Base-by-base conservation (phyloP, 768 basidiomycete genomes). In the Russula abietina region DNA sequence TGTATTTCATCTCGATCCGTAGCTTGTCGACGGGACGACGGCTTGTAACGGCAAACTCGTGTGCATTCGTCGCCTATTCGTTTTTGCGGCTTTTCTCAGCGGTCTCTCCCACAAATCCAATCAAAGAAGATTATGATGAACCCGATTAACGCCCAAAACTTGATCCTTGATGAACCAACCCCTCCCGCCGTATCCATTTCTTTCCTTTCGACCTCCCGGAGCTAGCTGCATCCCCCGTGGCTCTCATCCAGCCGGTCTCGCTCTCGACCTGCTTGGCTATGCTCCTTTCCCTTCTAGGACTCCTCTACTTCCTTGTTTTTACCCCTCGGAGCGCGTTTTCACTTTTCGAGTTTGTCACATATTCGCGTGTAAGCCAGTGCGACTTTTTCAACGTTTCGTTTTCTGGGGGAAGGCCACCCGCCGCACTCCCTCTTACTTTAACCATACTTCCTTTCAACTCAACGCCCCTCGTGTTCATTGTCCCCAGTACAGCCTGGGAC, bases 371-470 rank as follows among this genome's bases (percentile, higher is more conserved):
- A 64, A 69, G 75, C 59, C 83, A 87, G 70, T 86, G 85, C 73
- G 78, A 76, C 64, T 76, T 77, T 17, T 78, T 84, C 60, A 72
- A 71, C 39, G 72, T 85, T 52, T 69, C 73, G 30, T 81, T 85
- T 65, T 66, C 69, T 22, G 80, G 80, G n/a, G 73, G 76, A 55
- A 68, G 70, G 56, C 66, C 71, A 36, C 74, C 72, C 55, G 55
- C 71, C 12, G 68, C 73, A 14, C 70, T 76, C 56, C 81, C 81
- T 26, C 74, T 77, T 57, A 73, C 75, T 19, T 74, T 86, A 59
- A 79, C 78, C 39, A 70, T 88, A 69, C 65, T 86, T 64, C 84
- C 85, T 55, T 73, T 84, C 67, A 78, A 79, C 65, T 77, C 76
- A n/a, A 75, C 75, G 0, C 81, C 82, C 1, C 70, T 83, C 49